Evolutionary conservation across 2,329 filamentous ascomycete species (phyloP).

Genomic region (Karstenula rhodostoma): DNA sequence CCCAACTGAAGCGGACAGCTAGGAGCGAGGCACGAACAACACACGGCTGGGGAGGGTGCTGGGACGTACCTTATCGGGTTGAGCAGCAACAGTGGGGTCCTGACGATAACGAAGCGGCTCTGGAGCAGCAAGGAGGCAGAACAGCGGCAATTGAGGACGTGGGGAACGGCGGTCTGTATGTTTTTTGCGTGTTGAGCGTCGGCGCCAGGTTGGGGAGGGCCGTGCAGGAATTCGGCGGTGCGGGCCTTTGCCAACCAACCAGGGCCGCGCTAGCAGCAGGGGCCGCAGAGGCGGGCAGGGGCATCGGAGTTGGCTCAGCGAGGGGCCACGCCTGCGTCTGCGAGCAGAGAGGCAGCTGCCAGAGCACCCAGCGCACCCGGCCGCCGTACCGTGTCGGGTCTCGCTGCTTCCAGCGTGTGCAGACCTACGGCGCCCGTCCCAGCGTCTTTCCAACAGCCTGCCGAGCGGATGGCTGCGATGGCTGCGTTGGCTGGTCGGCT

Average conservation of each 20-base stretch:
- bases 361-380: not conserved
- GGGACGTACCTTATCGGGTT: constrained; percentile 47
- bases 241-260: constrained; percentile 17
- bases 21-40: constrained; percentile 31
- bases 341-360: not conserved
- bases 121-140: constrained; percentile 25
- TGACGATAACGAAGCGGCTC: constrained; percentile 21
- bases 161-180: constrained; percentile 44
- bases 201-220: constrained; percentile 29
- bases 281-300: not conserved
- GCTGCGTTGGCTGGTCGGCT: constrained; percentile 25
- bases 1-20: constrained; percentile 26
- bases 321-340: not conserved
- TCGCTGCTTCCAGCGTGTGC: not conserved
- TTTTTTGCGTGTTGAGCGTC: constrained; percentile 47
- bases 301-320: no score
- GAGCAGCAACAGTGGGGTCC: constrained; percentile 23
- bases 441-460: not conserved
- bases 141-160: constrained; percentile 29
- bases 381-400: not conserved
- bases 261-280: constrained; percentile 1
- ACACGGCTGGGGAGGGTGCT: constrained; percentile 24
- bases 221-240: constrained; percentile 18
- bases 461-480: not conserved
- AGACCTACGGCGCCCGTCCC: not conserved